These are phyloP conservation scores for Aspergillus baeticus DNA, from an alignment of 495 filamentous ascomycete genomes.

Conservation along the genomic window DNA sequence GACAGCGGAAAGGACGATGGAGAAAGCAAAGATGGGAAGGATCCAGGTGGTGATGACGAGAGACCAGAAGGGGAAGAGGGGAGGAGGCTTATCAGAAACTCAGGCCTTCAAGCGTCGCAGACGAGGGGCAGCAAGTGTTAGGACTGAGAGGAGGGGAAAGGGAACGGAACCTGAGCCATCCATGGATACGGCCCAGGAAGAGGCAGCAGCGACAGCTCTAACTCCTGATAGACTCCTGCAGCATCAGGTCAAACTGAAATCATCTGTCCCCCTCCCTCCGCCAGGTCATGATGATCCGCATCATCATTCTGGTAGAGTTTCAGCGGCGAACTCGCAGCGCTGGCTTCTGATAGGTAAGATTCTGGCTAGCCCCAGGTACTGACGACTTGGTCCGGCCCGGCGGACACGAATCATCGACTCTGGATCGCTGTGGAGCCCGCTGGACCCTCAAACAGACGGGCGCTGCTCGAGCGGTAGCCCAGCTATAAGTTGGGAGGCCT, in stretches of 20 bases:
- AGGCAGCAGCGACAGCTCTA: too few species aligned
- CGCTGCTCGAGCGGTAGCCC: too few species aligned
- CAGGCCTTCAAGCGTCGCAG: slow-evolving; percentile 16
- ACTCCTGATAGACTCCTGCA: neutral
- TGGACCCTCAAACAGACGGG: slow-evolving; percentile 10
- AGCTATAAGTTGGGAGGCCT: too few species aligned
- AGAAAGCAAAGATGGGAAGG: slow-evolving; percentile 12
- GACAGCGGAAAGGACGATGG: slow-evolving; percentile 15
- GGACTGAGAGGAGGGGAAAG: slow-evolving; percentile 11
- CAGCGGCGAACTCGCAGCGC: slow-evolving; percentile 12
- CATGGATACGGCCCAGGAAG: too few species aligned
- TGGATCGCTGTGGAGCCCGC: slow-evolving; percentile 15
- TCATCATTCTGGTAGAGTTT: slow-evolving; percentile 11
- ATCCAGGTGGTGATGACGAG: slow-evolving; percentile 13
- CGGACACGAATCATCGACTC: slow-evolving; percentile 28
- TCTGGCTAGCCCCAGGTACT: slow-evolving; percentile 25
- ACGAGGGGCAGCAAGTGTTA: slow-evolving; percentile 17
- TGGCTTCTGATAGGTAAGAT: slow-evolving; percentile 18
- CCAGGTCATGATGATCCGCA: slow-evolving; percentile 13
- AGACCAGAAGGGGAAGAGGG: neutral
- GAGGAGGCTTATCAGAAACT: slow-evolving; percentile 29
- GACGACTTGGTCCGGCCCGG: slow-evolving; percentile 24
- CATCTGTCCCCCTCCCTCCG: neutral
- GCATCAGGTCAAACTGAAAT: slow-evolving; percentile 1
- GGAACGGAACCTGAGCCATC: slow-evolving; percentile 2